These are phyloP conservation scores for Cyanidium caldarium DNA, from an alignment of 23 red algal species.

Conservation along the genomic window DNA sequence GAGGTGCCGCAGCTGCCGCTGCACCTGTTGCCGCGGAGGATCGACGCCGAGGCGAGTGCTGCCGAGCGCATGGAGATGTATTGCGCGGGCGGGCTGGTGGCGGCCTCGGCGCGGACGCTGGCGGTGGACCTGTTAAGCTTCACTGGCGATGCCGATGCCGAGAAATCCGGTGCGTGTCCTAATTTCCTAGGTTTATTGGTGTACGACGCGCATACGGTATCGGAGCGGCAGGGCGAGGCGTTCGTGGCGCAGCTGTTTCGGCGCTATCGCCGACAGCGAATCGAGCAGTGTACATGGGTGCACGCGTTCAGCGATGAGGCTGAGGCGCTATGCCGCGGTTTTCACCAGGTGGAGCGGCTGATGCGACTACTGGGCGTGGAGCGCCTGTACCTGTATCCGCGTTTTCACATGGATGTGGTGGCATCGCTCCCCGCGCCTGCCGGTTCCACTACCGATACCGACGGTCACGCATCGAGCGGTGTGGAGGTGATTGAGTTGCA, in stretches of 20 bases:
- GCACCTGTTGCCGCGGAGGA: neutral
- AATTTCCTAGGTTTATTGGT: neutral
- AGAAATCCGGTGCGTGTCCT: neutral
- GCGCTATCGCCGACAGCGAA: slow-evolving; percentile 16
- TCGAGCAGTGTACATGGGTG: slow-evolving; percentile 8
- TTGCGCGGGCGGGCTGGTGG: neutral
- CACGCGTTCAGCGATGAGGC: slow-evolving; percentile 68
- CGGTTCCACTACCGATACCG: neutral
- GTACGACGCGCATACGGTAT: slow-evolving; percentile 40
- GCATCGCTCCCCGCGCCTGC: slow-evolving; percentile 7
- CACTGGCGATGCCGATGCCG: neutral
- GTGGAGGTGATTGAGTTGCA: slow-evolving; percentile 62
- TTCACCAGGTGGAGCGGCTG: slow-evolving; percentile 60
- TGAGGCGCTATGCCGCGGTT: slow-evolving; percentile 27
- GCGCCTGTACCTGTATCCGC: slow-evolving; percentile 51
- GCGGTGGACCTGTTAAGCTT: neutral
- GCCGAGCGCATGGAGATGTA: neutral
- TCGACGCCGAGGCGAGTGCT: neutral
- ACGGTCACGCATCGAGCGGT: neutral
- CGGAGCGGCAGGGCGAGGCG: slow-evolving; percentile 37
- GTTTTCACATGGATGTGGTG: slow-evolving; percentile 60
- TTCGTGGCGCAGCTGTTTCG: slow-evolving; percentile 62
- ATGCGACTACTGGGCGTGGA: slow-evolving; percentile 56
- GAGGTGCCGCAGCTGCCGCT: neutral
- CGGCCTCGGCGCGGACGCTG: neutral